Evolutionary conservation across 495 filamentous ascomycete species (phyloP), one percentile per base, ranked within the genome.

Genomic region (Sphaerosporella brunnea): DNA sequence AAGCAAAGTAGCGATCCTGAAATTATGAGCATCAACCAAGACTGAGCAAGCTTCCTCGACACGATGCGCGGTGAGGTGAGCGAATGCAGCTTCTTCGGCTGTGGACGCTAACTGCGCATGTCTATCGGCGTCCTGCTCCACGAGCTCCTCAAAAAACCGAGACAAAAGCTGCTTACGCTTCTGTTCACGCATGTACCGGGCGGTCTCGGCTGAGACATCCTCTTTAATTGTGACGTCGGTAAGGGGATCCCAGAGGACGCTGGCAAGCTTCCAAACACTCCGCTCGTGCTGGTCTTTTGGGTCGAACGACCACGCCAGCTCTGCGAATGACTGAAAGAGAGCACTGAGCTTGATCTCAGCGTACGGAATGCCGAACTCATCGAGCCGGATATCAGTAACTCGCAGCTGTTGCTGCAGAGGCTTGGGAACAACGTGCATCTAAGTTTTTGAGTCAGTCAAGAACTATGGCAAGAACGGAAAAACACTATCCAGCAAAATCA

Each of bases 41-140:
- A 75, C 68, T 30, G 73, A 76, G 63, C 88, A 95, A 11, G 90
- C 90, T 50, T 90, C 79, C 11, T 75, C 67, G 28, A 95, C 63
- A 24, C 79, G 74, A 62, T 88, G 75, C 34, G 77, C 77, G 20
- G 83, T 80, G 2, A 97, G 71, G 54, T 78, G 69, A 8, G 80
- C 75, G 50, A 96, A 67, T 1, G 90, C 88, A 55, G 80, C 81
- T 61, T 94, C 85, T 60, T 96, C 90, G 2, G 68, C 63, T 0
- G 72, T 73, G 15, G 63, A 52, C 2, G 71, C 71, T 43, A 68
- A 64, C 34, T 64, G 63, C 34, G 70, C 68, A 34, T 73, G 69
- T 34, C 64, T 64, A 3, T 69, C 61, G 2, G 77, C 73, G 23
- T 68, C 67, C 1, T 65, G 64, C 23, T 68, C 64, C n/a, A 86